Base-by-base conservation (phyloP, 257 asterid species). In the Solanum lycopersicoides region DNA sequence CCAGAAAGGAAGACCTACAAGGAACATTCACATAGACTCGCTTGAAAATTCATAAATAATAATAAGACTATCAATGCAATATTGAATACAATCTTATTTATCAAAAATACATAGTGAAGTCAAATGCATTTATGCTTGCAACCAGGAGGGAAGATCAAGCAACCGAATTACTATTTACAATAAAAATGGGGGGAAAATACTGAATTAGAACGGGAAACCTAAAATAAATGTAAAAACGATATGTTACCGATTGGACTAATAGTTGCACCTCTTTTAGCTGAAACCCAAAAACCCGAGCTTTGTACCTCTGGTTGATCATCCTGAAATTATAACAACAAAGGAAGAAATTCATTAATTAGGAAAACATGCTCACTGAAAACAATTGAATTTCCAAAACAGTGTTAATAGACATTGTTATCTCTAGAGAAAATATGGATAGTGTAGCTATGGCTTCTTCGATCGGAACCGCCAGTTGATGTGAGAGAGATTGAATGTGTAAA, bases 231-330 rank as follows among this genome's bases (percentile, higher is more conserved):
- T 47, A 13, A 42, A n/a, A n/a, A n/a, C 0, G 0, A 30, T 28
- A 12, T 16, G 92, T 34, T 91, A 94, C 98, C 98, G 87, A 95
- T 94, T 71, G 98, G 98, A 88, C 99, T 95, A 88, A 37, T 88
- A 35, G 98, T 95, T 14, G 97, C 98, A 71, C 96, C 98, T 86
- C 92, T 92, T 88, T 95, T 98, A 89, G 93, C 87, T 83, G 96
- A 94, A 86, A 97, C 98, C 95, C 98, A 95, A 89, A 95, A 89
- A 65, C 98, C 96, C 79, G 99, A 95, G 44, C 99, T 98, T 90
- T 97, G 98, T 90, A 93, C 93, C 88, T 95, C 98, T 25, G 98
- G 95, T 87, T 97, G 99, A 92, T 97, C 97, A 89, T 95, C 98
- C 97, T 93, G 91, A 93, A 95, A 89, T 94, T 98, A 97, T 94